A percentile compares a stretch with the other conserved stretches of the same genome.
Evolutionary conservation across 495 filamentous ascomycete genomes (phyloP).

Genomic region (Penicillium flavigenum): DNA sequence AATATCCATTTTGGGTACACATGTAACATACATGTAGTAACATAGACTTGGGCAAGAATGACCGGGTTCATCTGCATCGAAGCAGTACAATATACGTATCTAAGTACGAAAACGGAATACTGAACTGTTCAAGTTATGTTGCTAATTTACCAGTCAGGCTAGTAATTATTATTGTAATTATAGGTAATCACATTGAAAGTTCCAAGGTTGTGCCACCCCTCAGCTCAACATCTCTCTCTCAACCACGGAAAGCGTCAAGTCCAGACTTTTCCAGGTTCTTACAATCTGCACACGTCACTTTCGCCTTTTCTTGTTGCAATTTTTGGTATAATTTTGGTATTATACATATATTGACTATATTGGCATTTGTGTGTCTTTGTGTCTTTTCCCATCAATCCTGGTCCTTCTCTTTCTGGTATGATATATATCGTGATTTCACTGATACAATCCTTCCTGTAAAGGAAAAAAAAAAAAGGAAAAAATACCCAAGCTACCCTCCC

Average conservation of each 20-base stretch:
- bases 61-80: conserved; percentile 13
- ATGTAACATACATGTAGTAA: too few relatives aligned
- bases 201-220: neutral
- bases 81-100: neutral
- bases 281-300: conserved; percentile 29
- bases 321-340: conserved; percentile 6
- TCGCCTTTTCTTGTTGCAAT: conserved; percentile 13
- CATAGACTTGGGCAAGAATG: conserved; percentile 7
- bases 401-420: neutral
- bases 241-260: conserved; percentile 12
- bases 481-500: neutral
- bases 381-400: neutral
- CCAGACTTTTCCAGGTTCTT: conserved; percentile 13
- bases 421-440: neutral
- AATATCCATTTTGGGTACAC: neutral
- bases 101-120: too few relatives aligned
- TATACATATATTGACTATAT: neutral
- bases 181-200: neutral
- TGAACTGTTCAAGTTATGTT: neutral
- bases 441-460: neutral
- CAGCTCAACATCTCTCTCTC: neutral
- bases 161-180: neutral
- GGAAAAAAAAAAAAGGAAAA: too few relatives aligned
- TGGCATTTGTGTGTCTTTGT: neutral
- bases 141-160: neutral